A percentile compares a stretch with the other conserved stretches of the same genome.
phyloP scores from a whole-genome alignment of 495 filamentous ascomycete genomes.

The Penicillium longicatenatum region DNA sequence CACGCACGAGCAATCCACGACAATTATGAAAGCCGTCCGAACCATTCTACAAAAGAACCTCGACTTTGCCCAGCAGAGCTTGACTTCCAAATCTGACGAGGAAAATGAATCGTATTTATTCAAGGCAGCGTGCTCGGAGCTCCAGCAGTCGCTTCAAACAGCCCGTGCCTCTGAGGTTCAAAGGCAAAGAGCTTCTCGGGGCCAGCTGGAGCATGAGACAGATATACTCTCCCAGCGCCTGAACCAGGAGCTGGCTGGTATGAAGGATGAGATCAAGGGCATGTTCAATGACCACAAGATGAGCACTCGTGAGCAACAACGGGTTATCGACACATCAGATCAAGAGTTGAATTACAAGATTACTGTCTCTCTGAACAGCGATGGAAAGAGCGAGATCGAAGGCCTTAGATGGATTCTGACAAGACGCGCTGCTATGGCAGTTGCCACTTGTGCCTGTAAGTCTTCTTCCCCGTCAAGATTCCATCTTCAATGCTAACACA shows the following conservation, averaged over 20 bases:
- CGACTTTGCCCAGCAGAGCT: conserved; percentile 69
- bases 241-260: conserved; percentile 71
- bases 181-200: conserved; percentile 76
- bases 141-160: conserved; percentile 74
- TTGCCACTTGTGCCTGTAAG: conserved; percentile 54
- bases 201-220: conserved; percentile 86
- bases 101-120: conserved; percentile 94
- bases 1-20: conserved; percentile 66
- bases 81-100: conserved; percentile 78
- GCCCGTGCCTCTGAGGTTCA: conserved; percentile 55
- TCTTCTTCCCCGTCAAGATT: neutral
- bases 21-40: conserved; percentile 86
- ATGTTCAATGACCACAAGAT: conserved; percentile 98
- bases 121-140: conserved; percentile 88
- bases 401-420: conserved; percentile 89
- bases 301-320: conserved; percentile 81
- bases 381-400: conserved; percentile 88
- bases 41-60: conserved; percentile 75
- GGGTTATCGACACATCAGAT: conserved; percentile 78
- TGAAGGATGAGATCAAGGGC: conserved; percentile 90
- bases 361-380: conserved; percentile 79
- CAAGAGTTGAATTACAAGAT: conserved; percentile 95
- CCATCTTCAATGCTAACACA: conserved; percentile 22
- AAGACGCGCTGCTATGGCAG: conserved; percentile 77
- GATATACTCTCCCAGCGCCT: conserved; percentile 85